A percentile compares a stretch with the other conserved stretches of the same genome.
phyloP scores from a whole-genome alignment of 106 monocot genomes.

The Cymbidium sinense region DNA sequence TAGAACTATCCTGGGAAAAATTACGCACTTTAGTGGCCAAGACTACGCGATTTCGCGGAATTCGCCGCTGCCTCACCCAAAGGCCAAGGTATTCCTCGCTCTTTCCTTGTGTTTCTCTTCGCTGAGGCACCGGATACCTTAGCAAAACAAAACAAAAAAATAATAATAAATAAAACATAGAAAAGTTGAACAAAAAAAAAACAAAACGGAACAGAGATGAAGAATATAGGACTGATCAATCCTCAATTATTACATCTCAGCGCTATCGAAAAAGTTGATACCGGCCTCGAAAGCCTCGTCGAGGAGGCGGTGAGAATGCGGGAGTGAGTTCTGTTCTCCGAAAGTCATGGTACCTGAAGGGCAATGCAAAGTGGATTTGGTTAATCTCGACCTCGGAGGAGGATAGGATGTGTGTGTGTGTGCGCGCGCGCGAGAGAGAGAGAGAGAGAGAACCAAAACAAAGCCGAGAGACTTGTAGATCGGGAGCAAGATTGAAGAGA shows the following conservation, averaged over 20 bases:
- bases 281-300: conserved; percentile 63
- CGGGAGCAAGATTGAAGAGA: conserved; percentile 28
- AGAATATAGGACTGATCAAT: background rate
- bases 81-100: conserved; percentile 76
- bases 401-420: background rate
- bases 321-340: conserved; percentile 73
- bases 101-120: conserved; percentile 60
- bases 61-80: conserved; percentile 52
- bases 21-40: conserved; percentile 66
- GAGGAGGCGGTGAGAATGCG: conserved; percentile 66
- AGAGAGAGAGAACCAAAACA: conserved; percentile 34
- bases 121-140: conserved; percentile 94
- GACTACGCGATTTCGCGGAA: conserved; percentile 65
- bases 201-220: background rate
- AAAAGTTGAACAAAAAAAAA: background rate
- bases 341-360: conserved; percentile 85
- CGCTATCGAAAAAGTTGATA: conserved; percentile 80
- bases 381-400: background rate
- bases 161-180: no score
- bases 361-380: background rate
- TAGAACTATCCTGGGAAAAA: background rate
- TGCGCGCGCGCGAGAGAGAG: background rate
- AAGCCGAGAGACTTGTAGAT: conserved; percentile 50
- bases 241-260: conserved; percentile 55
- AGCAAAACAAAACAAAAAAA: background rate